Percentiles rank a stretch among this genome's conserved stretches.
These are phyloP conservation scores for Colletotrichum orbiculare DNA, from an alignment of 2,329 filamentous ascomycete genomes.

Conservation along the genomic window DNA sequence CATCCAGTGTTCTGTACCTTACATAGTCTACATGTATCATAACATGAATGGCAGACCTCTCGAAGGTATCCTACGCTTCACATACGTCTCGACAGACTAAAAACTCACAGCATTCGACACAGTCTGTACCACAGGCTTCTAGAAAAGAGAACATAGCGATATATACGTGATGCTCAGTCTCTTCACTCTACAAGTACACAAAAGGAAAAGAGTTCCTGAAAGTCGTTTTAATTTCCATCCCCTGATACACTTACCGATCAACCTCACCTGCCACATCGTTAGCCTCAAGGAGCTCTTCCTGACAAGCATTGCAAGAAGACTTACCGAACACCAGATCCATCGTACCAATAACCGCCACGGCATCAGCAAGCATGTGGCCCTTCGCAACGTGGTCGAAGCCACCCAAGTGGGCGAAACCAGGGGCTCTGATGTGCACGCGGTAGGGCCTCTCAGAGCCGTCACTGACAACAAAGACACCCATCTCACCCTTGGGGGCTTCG, in stretches of 20 bases:
- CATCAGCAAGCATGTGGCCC: constrained; percentile 94
- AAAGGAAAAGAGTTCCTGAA: constrained; percentile 36
- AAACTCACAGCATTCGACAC: neutral
- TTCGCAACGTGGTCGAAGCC: constrained; percentile 94
- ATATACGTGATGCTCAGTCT: constrained; percentile 41
- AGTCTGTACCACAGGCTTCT: constrained; percentile 18
- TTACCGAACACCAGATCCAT: constrained; percentile 92
- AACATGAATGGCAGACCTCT: too few species aligned
- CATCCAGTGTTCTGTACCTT: constrained; percentile 5
- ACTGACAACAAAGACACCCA: constrained; percentile 96
- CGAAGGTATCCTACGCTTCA: too few species aligned
- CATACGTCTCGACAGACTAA: neutral
- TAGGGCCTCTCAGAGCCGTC: constrained; percentile 97
- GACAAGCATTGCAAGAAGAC: constrained; percentile 41
- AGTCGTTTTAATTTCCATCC: constrained; percentile 30
- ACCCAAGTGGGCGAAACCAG: constrained; percentile 93
- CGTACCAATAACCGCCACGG: constrained; percentile 92
- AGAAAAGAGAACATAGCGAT: constrained; percentile 38
- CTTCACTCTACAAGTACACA: constrained; percentile 42
- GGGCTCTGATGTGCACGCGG: constrained; percentile 95
- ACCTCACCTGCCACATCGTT: constrained; percentile 65
- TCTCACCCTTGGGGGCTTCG: constrained; percentile 99
- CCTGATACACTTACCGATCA: constrained; percentile 59
- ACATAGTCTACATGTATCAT: neutral
- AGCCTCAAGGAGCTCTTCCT: constrained; percentile 40